A percentile compares a stretch with the other conserved stretches of the same genome.
Evolutionary conservation across 1,139 yeast species (phyloP).

Genomic region (Suhomyces yuchorum): DNA sequence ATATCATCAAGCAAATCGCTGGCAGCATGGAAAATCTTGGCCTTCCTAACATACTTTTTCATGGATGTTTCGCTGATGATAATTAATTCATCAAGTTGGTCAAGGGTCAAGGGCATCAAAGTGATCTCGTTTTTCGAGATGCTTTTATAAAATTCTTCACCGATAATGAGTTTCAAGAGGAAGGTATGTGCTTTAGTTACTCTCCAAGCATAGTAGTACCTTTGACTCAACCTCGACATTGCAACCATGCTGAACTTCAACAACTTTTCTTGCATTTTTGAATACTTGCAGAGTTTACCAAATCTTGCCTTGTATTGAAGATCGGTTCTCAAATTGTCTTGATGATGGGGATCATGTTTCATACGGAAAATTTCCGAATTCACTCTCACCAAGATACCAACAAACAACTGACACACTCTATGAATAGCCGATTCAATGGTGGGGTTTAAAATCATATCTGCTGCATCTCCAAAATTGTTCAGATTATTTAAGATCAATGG

Average conservation of each 20-base stretch:
- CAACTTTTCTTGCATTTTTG: constrained; percentile 21
- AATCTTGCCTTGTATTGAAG: constrained; percentile 17
- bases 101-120: constrained; percentile 8
- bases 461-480: constrained; percentile 35
- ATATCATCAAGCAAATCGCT: constrained; percentile 17
- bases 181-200: constrained; percentile 39
- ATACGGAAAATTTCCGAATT: constrained; percentile 16
- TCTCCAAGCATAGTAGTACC: constrained; percentile 51
- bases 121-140: constrained; percentile 14
- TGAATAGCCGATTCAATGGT: constrained; percentile 33
- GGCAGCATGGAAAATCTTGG: constrained; percentile 15
- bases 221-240: constrained; percentile 32
- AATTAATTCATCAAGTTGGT: constrained; percentile 13
- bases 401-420: constrained; percentile 30
- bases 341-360: constrained; percentile 23
- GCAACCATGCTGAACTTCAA: constrained; percentile 27
- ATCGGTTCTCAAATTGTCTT: constrained; percentile 18
- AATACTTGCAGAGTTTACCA: constrained; percentile 18
- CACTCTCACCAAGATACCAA: constrained; percentile 24
- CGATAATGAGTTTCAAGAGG: constrained; percentile 25
- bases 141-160: constrained; percentile 35
- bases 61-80: constrained; percentile 18
- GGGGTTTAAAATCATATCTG: constrained; percentile 43
- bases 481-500: constrained; percentile 32
- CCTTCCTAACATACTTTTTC: constrained; percentile 17